phyloP scores from a whole-genome alignment of 805 yeast species.

The Candida krabiensis region DNA sequence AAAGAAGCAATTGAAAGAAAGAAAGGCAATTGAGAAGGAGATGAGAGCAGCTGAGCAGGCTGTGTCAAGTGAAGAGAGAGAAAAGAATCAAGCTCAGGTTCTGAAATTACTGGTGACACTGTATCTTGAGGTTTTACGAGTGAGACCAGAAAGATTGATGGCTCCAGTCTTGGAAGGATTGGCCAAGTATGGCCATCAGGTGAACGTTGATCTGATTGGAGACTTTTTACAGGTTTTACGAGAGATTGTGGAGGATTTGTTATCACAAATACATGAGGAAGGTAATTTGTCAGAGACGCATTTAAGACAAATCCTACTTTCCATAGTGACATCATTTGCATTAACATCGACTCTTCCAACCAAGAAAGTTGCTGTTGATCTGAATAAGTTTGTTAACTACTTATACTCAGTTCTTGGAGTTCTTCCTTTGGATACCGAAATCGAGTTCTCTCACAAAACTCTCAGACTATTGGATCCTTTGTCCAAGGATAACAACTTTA shows the following conservation, averaged over 20 bases:
- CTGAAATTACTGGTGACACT: constrained; percentile 68
- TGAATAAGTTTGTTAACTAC: constrained; percentile 75
- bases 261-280: constrained; percentile 44
- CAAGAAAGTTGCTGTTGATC: constrained; percentile 74
- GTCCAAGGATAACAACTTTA: constrained; percentile 36
- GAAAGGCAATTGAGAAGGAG: constrained; percentile 86
- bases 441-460: constrained; percentile 83
- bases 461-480: constrained; percentile 80
- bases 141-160: constrained; percentile 62
- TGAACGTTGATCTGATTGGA: constrained; percentile 88
- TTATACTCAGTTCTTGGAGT: constrained; percentile 69
- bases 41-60: constrained; percentile 83
- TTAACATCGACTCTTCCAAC: constrained; percentile 73
- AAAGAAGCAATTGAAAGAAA: constrained; percentile 82
- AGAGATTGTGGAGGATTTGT: constrained; percentile 63
- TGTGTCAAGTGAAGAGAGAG: constrained; percentile 85
- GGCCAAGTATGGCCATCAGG: constrained; percentile 87
- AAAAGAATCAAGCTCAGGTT: constrained; percentile 79
- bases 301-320: constrained; percentile 72
- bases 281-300: constrained; percentile 42
- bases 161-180: constrained; percentile 91
- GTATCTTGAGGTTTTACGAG: constrained; percentile 75
- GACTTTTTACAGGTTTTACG: constrained; percentile 87
- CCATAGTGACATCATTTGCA: constrained; percentile 89
- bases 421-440: constrained; percentile 73